These are phyloP conservation scores for Saccharomyces paradoxus DNA, from an alignment of 805 yeast species.

Conservation along the genomic window DNA sequence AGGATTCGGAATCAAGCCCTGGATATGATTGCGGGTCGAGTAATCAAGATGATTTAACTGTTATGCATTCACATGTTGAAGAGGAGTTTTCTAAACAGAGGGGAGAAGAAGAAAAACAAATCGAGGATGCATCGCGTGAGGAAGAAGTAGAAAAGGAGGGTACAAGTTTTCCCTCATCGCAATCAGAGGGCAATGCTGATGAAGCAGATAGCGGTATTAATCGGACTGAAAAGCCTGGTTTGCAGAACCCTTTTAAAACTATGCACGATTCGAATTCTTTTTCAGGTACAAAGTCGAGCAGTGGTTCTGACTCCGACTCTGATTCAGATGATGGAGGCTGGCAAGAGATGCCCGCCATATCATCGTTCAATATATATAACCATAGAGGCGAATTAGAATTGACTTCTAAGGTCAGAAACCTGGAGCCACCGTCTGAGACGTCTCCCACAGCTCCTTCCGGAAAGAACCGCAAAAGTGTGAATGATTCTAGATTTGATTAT, in stretches of 20 bases:
- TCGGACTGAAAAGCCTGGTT: background rate
- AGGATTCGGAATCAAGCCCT: background rate
- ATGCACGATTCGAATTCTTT: background rate
- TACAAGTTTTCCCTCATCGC: background rate
- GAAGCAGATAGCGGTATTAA: background rate
- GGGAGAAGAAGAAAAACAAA: background rate
- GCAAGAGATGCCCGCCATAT: constrained; percentile 81
- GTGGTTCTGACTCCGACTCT: constrained; percentile 14
- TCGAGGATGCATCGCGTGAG: background rate
- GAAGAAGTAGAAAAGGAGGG: background rate
- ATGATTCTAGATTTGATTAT: constrained; percentile 48
- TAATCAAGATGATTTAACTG: background rate
- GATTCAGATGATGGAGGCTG: constrained; percentile 49
- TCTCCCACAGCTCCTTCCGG: constrained; percentile 1
- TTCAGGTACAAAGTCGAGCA: background rate
- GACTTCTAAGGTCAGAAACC: constrained; percentile 16
- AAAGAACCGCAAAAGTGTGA: constrained; percentile 1
- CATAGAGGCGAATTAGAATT: constrained; percentile 63
- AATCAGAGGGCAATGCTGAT: background rate
- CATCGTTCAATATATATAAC: constrained; percentile 71
- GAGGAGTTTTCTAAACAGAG: background rate
- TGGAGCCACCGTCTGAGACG: constrained; percentile 1
- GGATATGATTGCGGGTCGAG: background rate
- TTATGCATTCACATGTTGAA: background rate
- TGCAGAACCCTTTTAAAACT: background rate